Base-by-base conservation (phyloP, 352 stramenopile genomes). In the Globisporangium acanthophoron region DNA sequence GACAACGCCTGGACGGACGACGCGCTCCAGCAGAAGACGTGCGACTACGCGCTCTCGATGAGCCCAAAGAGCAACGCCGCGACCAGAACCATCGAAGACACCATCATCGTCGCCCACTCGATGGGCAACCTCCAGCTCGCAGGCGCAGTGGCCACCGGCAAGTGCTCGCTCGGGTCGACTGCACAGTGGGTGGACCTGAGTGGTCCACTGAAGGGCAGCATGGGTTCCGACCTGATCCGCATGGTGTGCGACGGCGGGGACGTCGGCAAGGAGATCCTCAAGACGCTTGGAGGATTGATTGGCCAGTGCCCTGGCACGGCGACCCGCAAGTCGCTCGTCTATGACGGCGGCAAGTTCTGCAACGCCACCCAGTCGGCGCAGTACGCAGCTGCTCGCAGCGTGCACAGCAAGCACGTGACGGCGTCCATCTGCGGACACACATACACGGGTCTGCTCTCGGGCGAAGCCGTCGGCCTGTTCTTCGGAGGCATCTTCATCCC, bases 91-190 rank as follows among this genome's bases (percentile, higher is more conserved):
- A 72, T 88, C 65, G 70, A 78, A 56, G 68, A 87, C 56, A 81
- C 78, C 9, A 88, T 88, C 65, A 61, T 85, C 37, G 53, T 91
- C 1, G 69, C 61, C 1, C 78, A 91, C 55, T 91, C 78, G 20
- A 85, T 88, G 76, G 80, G 63, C 6, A 87, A 82, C 56, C 58
- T 88, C 11, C 71, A 79, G 39, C 33, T 87, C 15, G 64, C 58
- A 0, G 68, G 71, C 24, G 78, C 80, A 2, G 65, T 65, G 13
- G 59, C 59, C 7, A 65, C 51, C 5, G 59, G 59, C 9, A 60
- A 61, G 40, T 65, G 59, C 27, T 50, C 41, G 29, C 52, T 65
- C 20, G 59, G 47, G 16, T 33, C 56, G 18, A 73, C 56, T 6
- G 54, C 62, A 5, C 72, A 66, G 12, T 84, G 74, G 74, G 37